These are phyloP conservation scores for Coniella vitis DNA, from an alignment of 2,329 filamentous ascomycete genomes.

Conservation along the genomic window DNA sequence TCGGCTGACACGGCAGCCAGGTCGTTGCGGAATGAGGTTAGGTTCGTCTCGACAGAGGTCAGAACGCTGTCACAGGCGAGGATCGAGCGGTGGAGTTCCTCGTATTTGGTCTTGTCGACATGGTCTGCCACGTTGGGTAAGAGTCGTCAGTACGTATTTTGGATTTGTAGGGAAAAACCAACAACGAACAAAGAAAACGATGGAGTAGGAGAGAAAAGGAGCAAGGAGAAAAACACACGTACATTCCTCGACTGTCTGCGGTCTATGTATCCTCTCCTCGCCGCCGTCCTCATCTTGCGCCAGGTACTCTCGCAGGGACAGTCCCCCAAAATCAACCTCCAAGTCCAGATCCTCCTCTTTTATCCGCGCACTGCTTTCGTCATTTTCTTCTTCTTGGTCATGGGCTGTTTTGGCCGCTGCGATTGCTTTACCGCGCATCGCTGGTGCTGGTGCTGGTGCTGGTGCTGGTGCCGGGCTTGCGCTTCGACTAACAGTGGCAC, in stretches of 20 bases:
- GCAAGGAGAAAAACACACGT: slow-evolving; percentile 29
- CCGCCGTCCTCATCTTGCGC: slow-evolving; percentile 23
- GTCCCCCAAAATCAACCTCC: slow-evolving; percentile 70
- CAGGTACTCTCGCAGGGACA: slow-evolving; percentile 70
- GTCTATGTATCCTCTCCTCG: slow-evolving; percentile 33
- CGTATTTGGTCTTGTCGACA: slow-evolving; percentile 74
- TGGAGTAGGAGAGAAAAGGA: slow-evolving; percentile 17
- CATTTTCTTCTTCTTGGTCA: no score
- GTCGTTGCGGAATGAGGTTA: slow-evolving; percentile 89
- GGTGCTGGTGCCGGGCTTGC: no score
- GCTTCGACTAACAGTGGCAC: background rate
- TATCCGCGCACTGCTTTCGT: slow-evolving; percentile 22
- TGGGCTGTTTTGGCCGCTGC: slow-evolving; percentile 7
- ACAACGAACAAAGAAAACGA: background rate
- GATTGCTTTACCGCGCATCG: no score
- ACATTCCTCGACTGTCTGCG: slow-evolving; percentile 69
- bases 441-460: no score
- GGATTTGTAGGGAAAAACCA: background rate
- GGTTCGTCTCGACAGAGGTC: slow-evolving; percentile 84
- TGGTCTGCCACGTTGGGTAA: slow-evolving; percentile 49
- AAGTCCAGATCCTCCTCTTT: slow-evolving; percentile 50
- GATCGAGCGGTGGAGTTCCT: slow-evolving; percentile 87
- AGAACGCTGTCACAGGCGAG: slow-evolving; percentile 86
- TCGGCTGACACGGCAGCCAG: slow-evolving; percentile 87
- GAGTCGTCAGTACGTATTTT: slow-evolving; percentile 1